Base-by-base conservation (phyloP, 805 yeast genomes). In the Metschnikowia lochheadii region DNA sequence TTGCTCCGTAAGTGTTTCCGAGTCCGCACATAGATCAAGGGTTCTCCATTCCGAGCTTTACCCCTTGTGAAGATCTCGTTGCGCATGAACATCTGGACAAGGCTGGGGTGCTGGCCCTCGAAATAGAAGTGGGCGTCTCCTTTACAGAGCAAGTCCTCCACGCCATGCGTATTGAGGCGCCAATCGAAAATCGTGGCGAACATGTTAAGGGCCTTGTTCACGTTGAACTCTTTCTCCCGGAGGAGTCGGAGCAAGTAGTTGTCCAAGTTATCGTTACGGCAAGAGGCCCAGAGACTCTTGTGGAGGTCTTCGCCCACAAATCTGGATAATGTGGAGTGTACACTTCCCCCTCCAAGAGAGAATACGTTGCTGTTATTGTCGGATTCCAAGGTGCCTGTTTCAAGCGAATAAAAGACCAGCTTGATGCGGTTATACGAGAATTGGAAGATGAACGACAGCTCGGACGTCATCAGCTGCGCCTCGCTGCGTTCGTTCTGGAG, bases 301-400 rank as follows among this genome's bases (percentile, higher is more conserved):
- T 54, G 57, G 31, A 54, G 42, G n/a, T 54, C 57, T 31, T 54
- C 57, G 2, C 52, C 44, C 5, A 50, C 44, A 34, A 44, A 54
- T 11, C 37, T 39, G 18, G 39, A 23, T 21, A 49, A 44, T 13
- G 32, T 7, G 13, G 49, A 48, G 40, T 48, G 48, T 23, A 20
- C 29, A n/a, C 48, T 52, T 26, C 31, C 46, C 20, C 46, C 49
- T 23, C 44, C 31, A 20, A 54, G 18, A 15, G 53, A 49, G 35
- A 54, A 49, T 4, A 45, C 46, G 36, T 44, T 44, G 26, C 32
- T 37, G 21, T 6, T 29, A 14, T 37, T 50, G 29, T 46, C 44
- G 11, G 17, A 47, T 5, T 37, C 42, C 35, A 38, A 33, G n/a
- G 38, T 40, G 11, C 52, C 51, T 1, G 55, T 49, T 18, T 54